Evolutionary conservation across 2,329 filamentous ascomycete genomes (phyloP), one percentile per base, ranked within the genome.

Genomic region (Diaporthe vexans): DNA sequence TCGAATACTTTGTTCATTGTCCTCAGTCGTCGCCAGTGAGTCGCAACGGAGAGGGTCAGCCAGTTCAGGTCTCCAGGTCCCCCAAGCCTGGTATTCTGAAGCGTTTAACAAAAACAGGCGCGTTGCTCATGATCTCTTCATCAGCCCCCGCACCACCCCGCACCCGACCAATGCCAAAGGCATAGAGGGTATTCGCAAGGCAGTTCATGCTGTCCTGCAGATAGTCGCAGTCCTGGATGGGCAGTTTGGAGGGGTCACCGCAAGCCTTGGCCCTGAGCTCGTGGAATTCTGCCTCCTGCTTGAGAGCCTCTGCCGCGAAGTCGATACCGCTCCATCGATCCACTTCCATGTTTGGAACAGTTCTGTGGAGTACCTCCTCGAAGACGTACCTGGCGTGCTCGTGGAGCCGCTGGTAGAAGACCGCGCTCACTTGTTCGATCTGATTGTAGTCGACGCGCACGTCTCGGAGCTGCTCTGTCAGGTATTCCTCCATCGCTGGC

Each of bases 221-320:
- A 7, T 67, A 67, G 61, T 67, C 61, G 29, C 61, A 67, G 61
- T 67, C 43, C 43, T 67, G 43, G 0, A 24, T 29, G 13, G 26
- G 19, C 43, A 67, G 4, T 7, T n/a, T 67, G 3, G 43, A 67
- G 3, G 13, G 6, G 2, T 67, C 21, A 19, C 43, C 61, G 11
- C 26, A 7, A 13, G 11, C 33, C 11, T 67, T 37, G 29, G 21
- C 1, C 61, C n/a, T 17, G 21, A 15, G 10, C 11, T 24, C 29
- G 29, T 51, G 43, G 3, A 67, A 43, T 4, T n/a, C 4, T 0
- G 43, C 61, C 43, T 67, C 61, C 21, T 35, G 43, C 46, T 52
- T 13, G 13, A 67, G 37, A 11, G 61, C 46, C 13, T 67, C 29
- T 1, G 46, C 35, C 6, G n/a, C 61, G 13, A 67, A 67, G 26